phyloP scores from a whole-genome alignment of 23 red algal genomes.

The Chondrus crispus region DNA sequence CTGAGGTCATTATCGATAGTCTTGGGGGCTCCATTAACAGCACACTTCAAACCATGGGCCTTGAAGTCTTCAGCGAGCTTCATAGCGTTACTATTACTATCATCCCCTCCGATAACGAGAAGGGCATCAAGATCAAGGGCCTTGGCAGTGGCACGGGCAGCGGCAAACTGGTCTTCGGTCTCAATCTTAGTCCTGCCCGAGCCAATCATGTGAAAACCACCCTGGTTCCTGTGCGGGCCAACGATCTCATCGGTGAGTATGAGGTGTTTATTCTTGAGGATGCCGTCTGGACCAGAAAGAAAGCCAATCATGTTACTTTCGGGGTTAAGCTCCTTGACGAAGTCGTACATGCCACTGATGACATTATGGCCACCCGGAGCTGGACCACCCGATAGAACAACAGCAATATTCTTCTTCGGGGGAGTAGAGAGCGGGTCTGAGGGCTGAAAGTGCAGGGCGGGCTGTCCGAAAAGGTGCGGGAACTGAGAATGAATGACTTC shows the following conservation, averaged over 20 bases:
- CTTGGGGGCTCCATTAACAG: slow-evolving; percentile 91
- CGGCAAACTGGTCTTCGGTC: slow-evolving; percentile 80
- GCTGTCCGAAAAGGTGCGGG: slow-evolving; percentile 86
- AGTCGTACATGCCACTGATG: slow-evolving; percentile 86
- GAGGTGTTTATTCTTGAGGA: slow-evolving; percentile 66
- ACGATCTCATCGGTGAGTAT: slow-evolving; percentile 59
- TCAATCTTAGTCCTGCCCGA: slow-evolving; percentile 98
- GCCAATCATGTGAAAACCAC: slow-evolving; percentile 98
- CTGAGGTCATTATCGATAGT: slow-evolving; percentile 97
- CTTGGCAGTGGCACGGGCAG: slow-evolving; percentile 57
- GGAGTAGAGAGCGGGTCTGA: slow-evolving; percentile 2
- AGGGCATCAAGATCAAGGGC: slow-evolving; percentile 84
- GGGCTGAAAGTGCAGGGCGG: slow-evolving; percentile 37
- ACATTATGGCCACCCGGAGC: slow-evolving; percentile 98
- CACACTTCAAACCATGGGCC: slow-evolving; percentile 41
- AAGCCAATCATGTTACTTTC: slow-evolving; percentile 78
- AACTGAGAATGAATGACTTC: slow-evolving; percentile 65
- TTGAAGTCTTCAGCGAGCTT: slow-evolving; percentile 92
- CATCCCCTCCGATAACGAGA: slow-evolving; percentile 93
- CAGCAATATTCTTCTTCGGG: slow-evolving; percentile 66
- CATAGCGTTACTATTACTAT: slow-evolving; percentile 96
- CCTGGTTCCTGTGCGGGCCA: slow-evolving; percentile 81
- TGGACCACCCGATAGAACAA: slow-evolving; percentile 91
- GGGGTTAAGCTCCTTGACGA: slow-evolving; percentile 66
- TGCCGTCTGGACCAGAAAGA: slow-evolving; percentile 75